phyloP scores from a whole-genome alignment of 805 yeast genomes.

The Candida nanaspora region DNA sequence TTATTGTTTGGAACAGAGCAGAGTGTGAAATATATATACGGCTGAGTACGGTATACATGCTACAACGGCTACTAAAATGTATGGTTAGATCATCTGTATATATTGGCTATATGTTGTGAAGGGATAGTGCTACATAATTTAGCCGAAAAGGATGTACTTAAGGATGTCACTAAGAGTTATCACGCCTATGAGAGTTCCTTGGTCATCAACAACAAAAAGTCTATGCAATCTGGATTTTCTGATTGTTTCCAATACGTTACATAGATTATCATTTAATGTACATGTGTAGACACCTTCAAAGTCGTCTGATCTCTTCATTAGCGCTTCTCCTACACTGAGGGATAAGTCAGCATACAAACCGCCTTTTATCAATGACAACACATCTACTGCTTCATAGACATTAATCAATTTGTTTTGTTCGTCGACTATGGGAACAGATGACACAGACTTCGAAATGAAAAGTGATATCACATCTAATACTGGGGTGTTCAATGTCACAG shows the following conservation, averaged over 20 bases:
- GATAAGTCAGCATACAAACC: conserved; percentile 89
- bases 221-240: conserved; percentile 88
- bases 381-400: conserved; percentile 95
- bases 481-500: conserved; percentile 85
- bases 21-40: too few relatives aligned
- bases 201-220: conserved; percentile 84
- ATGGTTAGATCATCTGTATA: too few relatives aligned
- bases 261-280: conserved; percentile 75
- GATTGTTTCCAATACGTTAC: conserved; percentile 88
- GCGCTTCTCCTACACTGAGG: conserved; percentile 90
- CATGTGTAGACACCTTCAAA: conserved; percentile 98
- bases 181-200: conserved; percentile 71
- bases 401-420: conserved; percentile 62
- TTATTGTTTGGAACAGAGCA: too few relatives aligned
- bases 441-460: conserved; percentile 71
- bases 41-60: too few relatives aligned
- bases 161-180: conserved; percentile 88
- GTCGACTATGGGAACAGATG: conserved; percentile 91
- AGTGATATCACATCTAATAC: conserved; percentile 88
- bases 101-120: too few relatives aligned
- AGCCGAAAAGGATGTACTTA: conserved; percentile 66
- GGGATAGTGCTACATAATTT: background rate
- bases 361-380: conserved; percentile 84
- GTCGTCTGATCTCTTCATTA: conserved; percentile 88
- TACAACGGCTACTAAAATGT: too few relatives aligned